These are phyloP conservation scores for Bruguiera parviflora DNA, from an alignment of 345 rosid species.

Conservation along the genomic window DNA sequence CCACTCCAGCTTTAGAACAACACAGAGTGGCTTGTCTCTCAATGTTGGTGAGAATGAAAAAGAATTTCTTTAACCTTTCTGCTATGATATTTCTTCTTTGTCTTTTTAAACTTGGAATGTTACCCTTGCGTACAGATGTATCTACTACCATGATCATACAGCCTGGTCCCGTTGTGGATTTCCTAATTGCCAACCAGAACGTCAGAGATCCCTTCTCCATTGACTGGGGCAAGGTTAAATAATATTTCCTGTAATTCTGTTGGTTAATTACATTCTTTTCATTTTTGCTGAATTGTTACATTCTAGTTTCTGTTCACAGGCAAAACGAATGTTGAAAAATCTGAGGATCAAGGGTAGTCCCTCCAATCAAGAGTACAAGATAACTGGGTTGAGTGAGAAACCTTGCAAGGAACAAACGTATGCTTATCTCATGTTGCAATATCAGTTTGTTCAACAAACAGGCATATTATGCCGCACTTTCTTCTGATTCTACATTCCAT, in stretches of 20 bases:
- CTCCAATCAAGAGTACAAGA: constrained; percentile 22
- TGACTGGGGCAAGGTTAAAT: constrained; percentile 26
- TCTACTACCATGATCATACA: constrained; percentile 32
- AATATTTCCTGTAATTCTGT: neutral
- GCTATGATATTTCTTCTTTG: neutral
- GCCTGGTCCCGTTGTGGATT: constrained; percentile 33
- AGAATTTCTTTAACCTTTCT: neutral
- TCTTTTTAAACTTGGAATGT: neutral
- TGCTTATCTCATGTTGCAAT: neutral
- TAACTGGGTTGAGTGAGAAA: constrained; percentile 21
- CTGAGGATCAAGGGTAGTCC: constrained; percentile 24
- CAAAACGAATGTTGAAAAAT: constrained; percentile 28
- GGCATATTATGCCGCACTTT: neutral
- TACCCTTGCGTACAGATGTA: constrained; percentile 17
- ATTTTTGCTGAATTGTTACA: neutral
- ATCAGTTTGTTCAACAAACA: too few species aligned
- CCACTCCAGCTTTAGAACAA: constrained; percentile 30
- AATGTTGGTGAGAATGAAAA: constrained; percentile 22
- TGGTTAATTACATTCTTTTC: neutral
- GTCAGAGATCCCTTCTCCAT: constrained; percentile 11
- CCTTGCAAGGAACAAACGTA: constrained; percentile 24
- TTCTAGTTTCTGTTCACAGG: constrained; percentile 15
- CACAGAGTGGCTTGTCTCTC: constrained; percentile 25
- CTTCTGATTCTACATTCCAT: neutral
- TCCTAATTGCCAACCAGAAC: constrained; percentile 26